Evolutionary conservation across 2,329 filamentous ascomycete genomes (phyloP).

Genomic region (Fusarium newnesense): DNA sequence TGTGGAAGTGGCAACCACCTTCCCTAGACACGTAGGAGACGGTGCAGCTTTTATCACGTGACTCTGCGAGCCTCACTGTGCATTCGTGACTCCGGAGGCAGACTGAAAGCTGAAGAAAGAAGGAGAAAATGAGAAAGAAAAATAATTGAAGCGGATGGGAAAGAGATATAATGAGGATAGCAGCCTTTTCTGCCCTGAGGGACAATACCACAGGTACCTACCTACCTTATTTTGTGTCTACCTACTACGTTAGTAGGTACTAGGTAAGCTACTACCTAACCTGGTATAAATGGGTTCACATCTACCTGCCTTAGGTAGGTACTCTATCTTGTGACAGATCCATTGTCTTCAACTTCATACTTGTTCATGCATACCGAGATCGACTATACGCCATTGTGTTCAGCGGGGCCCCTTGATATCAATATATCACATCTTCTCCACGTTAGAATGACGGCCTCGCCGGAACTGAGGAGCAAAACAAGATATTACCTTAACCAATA

Average conservation of each 20-base stretch:
- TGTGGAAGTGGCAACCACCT: neutral
- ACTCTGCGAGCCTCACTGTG: neutral
- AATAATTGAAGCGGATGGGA: neutral
- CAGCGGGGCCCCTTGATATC: neutral
- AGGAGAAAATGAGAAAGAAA: neutral
- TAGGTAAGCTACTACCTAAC: neutral
- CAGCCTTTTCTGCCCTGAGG: neutral
- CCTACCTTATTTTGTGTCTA: neutral
- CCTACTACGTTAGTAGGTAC: neutral
- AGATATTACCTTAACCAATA: neutral
- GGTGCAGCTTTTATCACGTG: slow-evolving; percentile 3
- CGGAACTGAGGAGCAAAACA: neutral
- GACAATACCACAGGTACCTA: neutral
- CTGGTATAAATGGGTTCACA: neutral
- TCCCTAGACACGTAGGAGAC: neutral
- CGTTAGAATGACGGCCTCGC: neutral
- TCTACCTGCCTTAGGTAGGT: neutral
- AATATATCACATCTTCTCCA: neutral
- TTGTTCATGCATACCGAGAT: neutral
- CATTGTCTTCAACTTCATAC: neutral
- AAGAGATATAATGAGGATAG: neutral
- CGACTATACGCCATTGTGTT: neutral
- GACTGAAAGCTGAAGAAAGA: neutral
- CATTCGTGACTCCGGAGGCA: no score
- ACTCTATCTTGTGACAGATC: neutral